Percentiles rank a stretch among this genome's conserved stretches.
Conservation (phyloP, 768 basidiomycete genomes). For the Naganishia friedmannii region DNA sequence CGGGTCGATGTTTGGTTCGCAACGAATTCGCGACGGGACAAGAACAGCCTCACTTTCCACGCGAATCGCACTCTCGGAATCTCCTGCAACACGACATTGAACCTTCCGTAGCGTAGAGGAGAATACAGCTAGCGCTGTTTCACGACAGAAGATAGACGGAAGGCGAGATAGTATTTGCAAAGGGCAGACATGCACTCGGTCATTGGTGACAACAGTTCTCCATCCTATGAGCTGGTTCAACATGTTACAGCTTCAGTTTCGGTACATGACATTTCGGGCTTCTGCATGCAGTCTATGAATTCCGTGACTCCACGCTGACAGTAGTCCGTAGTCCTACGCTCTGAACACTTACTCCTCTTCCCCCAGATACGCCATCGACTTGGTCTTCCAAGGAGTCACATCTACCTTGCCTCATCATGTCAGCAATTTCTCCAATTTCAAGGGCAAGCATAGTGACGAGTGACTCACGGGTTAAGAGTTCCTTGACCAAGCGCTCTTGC, state of each 20-base stretch:
- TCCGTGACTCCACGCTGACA: no score
- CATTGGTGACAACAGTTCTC: neutral
- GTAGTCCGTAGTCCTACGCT: no score
- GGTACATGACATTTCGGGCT: neutral
- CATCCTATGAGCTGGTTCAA: neutral
- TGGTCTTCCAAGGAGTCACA: slow-evolving; percentile 17
- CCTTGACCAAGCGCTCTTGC: slow-evolving; percentile 74
- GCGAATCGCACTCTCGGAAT: no score
- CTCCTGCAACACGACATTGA: no score
- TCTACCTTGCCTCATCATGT: neutral
- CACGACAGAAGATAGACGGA: no score
- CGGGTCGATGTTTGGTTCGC: neutral
- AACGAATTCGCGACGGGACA: neutral
- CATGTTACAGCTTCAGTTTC: neutral
- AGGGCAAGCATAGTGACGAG: neutral
- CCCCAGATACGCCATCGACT: slow-evolving; percentile 3
- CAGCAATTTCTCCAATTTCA: neutral
- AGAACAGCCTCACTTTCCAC: no score
- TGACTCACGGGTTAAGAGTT: slow-evolving; percentile 64
- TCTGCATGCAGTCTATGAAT: no score
- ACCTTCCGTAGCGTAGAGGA: no score
- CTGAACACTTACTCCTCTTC: neutral
- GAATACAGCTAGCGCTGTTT: no score
- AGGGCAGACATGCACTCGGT: neutral
- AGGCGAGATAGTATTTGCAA: neutral